These are phyloP conservation scores for Pleurotus ostreatus DNA, from an alignment of 768 basidiomycete species.

Conservation along the genomic window DNA sequence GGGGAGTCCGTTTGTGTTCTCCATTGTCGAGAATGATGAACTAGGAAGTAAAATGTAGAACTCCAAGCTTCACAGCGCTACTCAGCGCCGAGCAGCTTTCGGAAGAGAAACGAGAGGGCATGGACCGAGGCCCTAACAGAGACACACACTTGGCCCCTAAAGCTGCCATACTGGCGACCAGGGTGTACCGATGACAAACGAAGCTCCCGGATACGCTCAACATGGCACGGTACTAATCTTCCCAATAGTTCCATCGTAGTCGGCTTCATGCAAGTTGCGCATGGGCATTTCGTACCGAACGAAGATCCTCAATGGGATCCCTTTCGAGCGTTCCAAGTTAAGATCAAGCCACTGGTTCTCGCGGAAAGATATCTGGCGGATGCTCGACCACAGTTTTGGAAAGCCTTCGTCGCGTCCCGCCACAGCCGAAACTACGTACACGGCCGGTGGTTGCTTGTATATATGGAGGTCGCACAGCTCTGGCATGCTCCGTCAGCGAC, in stretches of 20 bases:
- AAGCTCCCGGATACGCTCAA: not conserved
- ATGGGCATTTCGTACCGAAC: not conserved
- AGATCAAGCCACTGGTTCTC: not conserved
- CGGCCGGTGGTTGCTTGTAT: not conserved
- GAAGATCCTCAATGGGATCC: not conserved
- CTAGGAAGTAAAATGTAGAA: no score
- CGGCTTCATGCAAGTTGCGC: not conserved
- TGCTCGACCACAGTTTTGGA: not conserved
- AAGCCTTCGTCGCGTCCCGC: not conserved
- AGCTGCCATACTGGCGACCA: no score
- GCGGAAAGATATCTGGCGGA: not conserved
- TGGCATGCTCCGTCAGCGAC: constrained; percentile 25
- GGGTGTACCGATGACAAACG: not conserved
- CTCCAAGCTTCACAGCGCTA: no score
- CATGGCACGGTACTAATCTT: not conserved
- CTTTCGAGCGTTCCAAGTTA: not conserved
- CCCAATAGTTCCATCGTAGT: not conserved
- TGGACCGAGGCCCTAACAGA: no score
- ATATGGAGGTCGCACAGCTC: constrained; percentile 11
- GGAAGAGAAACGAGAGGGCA: no score
- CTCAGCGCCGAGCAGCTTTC: no score
- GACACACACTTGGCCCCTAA: no score
- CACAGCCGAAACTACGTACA: not conserved
- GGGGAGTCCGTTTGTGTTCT: no score
- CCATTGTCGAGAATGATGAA: no score